These are phyloP conservation scores for Trypanosomatidae sp. DNA, from an alignment of 208 protist species.

Conservation along the genomic window DNA sequence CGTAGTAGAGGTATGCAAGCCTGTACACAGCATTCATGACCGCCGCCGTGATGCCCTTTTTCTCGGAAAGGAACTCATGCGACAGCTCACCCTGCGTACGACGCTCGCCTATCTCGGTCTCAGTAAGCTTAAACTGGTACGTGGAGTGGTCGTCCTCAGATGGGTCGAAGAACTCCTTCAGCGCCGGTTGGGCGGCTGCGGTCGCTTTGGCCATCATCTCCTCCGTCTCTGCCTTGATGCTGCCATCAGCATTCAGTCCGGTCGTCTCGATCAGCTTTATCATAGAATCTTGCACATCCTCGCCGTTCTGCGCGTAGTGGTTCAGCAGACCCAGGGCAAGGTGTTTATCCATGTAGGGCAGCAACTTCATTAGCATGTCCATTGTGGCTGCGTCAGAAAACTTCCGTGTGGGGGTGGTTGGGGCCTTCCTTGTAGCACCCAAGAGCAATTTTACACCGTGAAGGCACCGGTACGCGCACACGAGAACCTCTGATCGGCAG, in stretches of 20 bases:
- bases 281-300: slow-evolving; percentile 75
- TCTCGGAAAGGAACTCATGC: slow-evolving; percentile 60
- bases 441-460: background rate
- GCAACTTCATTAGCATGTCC: slow-evolving; percentile 69
- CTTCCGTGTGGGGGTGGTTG: background rate
- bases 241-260: slow-evolving; percentile 62
- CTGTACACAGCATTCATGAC: slow-evolving; percentile 79
- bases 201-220: slow-evolving; percentile 55
- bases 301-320: slow-evolving; percentile 71
- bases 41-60: slow-evolving; percentile 62
- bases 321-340: slow-evolving; percentile 75
- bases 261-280: slow-evolving; percentile 65
- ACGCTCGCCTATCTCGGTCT: slow-evolving; percentile 70
- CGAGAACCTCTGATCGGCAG: background rate
- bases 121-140: slow-evolving; percentile 81
- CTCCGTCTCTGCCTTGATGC: slow-evolving; percentile 75
- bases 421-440: background rate
- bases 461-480: background rate
- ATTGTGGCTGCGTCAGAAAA: slow-evolving; percentile 25
- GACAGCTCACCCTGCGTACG: slow-evolving; percentile 77
- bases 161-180: slow-evolving; percentile 79
- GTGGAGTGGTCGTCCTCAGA: slow-evolving; percentile 58
- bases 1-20: slow-evolving; percentile 85
- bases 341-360: slow-evolving; percentile 90
- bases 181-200: slow-evolving; percentile 53